Percentiles rank a stretch among this genome's conserved stretches.
phyloP scores from a whole-genome alignment of 2,329 filamentous ascomycete species.

The Curvularia eragrostidis region DNA sequence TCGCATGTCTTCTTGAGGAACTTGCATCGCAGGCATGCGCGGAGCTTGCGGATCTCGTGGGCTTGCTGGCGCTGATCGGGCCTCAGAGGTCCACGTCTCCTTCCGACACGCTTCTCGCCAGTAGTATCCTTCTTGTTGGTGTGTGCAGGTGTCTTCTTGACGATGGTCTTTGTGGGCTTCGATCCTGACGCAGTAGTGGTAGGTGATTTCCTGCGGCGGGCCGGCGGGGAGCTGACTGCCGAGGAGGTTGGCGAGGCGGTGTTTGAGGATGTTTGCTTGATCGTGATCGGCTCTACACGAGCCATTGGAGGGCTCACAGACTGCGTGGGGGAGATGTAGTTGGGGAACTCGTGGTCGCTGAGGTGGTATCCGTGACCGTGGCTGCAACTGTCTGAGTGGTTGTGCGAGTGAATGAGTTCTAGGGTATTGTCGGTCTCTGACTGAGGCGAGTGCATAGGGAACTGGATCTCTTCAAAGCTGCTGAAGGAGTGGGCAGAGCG shows the following conservation, averaged over 20 bases:
- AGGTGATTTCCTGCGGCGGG: conserved; percentile 75
- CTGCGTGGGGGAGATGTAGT: conserved; percentile 53
- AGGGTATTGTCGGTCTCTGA: conserved; percentile 64
- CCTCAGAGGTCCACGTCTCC: conserved; percentile 85
- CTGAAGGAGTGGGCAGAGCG: conserved; percentile 71
- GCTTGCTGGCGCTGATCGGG: conserved; percentile 96
- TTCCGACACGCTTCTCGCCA: conserved; percentile 89
- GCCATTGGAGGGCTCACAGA: conserved; percentile 72
- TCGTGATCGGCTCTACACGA: conserved; percentile 71
- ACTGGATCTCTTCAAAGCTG: conserved; percentile 77
- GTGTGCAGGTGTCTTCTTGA: conserved; percentile 72
- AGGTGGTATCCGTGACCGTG: conserved; percentile 34
- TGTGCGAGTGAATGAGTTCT: conserved; percentile 33
- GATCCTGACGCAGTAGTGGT: conserved; percentile 67
- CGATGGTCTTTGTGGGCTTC: conserved; percentile 83
- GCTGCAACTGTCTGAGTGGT: conserved; percentile 38
- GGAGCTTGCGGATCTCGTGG: conserved; percentile 92
- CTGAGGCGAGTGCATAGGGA: conserved; percentile 80
- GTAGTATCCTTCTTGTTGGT: conserved; percentile 76
- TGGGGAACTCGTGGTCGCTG: conserved; percentile 41
- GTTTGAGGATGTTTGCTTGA: conserved; percentile 68
- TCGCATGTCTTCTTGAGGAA: conserved; percentile 99
- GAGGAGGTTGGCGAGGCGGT: conserved; percentile 66
- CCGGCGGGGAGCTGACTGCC: conserved; percentile 62
- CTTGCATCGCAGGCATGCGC: conserved; percentile 94